Conservation (phyloP, 2,329 filamentous ascomycete species). For the Sarocladium kiliense region DNA sequence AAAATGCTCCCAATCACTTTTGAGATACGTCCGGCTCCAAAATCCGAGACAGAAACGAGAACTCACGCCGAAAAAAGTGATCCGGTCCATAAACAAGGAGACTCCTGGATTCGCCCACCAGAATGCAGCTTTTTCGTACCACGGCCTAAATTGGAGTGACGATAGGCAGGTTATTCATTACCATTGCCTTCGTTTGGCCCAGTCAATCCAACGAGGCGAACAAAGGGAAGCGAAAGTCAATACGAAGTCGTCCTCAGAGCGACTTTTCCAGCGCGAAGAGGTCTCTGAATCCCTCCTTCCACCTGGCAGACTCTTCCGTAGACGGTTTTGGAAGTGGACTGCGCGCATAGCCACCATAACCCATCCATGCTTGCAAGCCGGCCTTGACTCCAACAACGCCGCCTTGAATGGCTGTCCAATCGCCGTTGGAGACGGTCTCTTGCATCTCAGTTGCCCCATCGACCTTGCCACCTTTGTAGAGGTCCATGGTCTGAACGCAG, state of each 20-base stretch:
- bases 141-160: neutral
- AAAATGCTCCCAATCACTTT: neutral
- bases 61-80: neutral
- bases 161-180: too few species aligned
- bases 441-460: constrained; percentile 30
- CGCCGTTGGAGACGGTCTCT: constrained; percentile 22
- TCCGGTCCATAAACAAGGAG: neutral
- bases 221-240: neutral
- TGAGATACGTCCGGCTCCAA: neutral
- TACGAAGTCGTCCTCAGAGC: constrained; percentile 21
- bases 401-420: constrained; percentile 24
- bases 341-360: constrained; percentile 16
- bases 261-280: constrained; percentile 47
- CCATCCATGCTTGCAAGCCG: constrained; percentile 28
- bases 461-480: constrained; percentile 27
- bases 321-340: constrained; percentile 48
- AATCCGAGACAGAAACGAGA: neutral
- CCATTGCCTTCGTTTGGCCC: neutral
- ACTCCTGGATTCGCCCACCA: neutral
- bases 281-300: constrained; percentile 52
- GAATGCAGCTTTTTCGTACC: neutral
- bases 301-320: constrained; percentile 40
- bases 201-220: neutral
- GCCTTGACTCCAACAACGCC: constrained; percentile 24
- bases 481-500: constrained; percentile 28